A percentile compares a stretch with the other conserved stretches of the same genome.
phyloP scores from a whole-genome alignment of 2,329 filamentous ascomycete genomes.

The Sclerotinia subarctica region DNA sequence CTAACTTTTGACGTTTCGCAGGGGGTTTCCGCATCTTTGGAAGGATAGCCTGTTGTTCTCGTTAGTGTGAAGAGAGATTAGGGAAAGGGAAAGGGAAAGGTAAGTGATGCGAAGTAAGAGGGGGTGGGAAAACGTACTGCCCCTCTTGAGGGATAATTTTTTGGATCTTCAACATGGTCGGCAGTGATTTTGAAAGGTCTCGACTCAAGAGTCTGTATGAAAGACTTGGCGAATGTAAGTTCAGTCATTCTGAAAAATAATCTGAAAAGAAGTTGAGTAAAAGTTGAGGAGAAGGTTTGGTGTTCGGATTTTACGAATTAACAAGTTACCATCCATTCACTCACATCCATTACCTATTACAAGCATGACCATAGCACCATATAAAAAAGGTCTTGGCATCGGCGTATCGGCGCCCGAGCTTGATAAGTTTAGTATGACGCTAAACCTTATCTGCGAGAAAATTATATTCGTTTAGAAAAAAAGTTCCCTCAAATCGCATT shows the following conservation, averaged over 20 bases:
- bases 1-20: constrained; percentile 44
- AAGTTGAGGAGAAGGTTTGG: not conserved
- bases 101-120: not conserved
- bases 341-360: too few species aligned
- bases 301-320: constrained; percentile 3
- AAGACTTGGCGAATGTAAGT: constrained; percentile 77
- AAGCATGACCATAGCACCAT: not conserved
- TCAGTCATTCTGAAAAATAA: constrained; percentile 64
- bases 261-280: not conserved
- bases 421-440: constrained; percentile 20
- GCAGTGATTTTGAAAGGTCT: constrained; percentile 77
- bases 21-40: constrained; percentile 62
- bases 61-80: constrained; percentile 18
- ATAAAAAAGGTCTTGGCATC: constrained; percentile 23
- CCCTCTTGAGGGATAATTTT: constrained; percentile 69
- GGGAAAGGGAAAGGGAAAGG: not conserved
- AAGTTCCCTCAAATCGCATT: constrained; percentile 23
- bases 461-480: constrained; percentile 26
- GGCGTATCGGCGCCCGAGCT: constrained; percentile 22
- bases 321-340: not conserved
- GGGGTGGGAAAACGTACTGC: constrained; percentile 57
- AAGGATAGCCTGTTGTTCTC: constrained; percentile 60
- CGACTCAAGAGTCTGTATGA: constrained; percentile 75
- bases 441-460: constrained; percentile 31
- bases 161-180: constrained; percentile 86